Base-by-base conservation (phyloP, 768 basidiomycete genomes). In the Tephrocybe rancida region DNA sequence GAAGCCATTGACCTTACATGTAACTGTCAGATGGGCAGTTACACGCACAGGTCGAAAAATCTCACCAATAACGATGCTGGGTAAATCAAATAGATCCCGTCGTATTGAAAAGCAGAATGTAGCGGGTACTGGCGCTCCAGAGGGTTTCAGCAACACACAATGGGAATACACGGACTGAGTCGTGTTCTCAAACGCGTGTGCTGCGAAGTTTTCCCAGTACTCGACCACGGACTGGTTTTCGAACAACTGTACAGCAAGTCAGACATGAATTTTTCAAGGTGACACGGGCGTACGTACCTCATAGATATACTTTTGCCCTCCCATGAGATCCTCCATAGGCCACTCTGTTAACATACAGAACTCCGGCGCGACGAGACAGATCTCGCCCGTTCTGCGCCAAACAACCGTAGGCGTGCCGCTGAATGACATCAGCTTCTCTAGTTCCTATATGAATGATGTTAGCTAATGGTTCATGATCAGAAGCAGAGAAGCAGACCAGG, bases 301-400 rank as follows among this genome's bases (percentile, higher is more conserved):
- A 69, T 86, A 87, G 49, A 87, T 85, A 66, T 78, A 82, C 63
- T 82, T 83, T 68, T 80, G 79, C 41, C 73, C 75, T 22, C 79
- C 79, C 26, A 79, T 71, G 34, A 99, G 78, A 58, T 98, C 94
- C 57, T 91, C 88, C 70, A 88, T 79, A 8, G 84, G 83, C 91
- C 93, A 95, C 61, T 90, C 92, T 8, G 93, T 95, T 57, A 99
- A 76, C 81, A 92, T 88, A 68, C 89, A 92, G 66, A 99, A 98
- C 71, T 99, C 97, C 5, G 93, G 90, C 0, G 95, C 95, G 43
- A 95, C 97, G 42, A 97, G 86, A 65, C 94, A 95, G 22, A 99
- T 95, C 73, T 99, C 97, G 62, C 97, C 97, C 18, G 97, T 99
- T 46, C 97, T 82, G 41, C 97, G 87, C 96, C 96, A 99, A 10